A percentile compares a stretch with the other conserved stretches of the same genome.
Evolutionary conservation across 768 basidiomycete genomes (phyloP).

Genomic region (Tricholomella constricta): DNA sequence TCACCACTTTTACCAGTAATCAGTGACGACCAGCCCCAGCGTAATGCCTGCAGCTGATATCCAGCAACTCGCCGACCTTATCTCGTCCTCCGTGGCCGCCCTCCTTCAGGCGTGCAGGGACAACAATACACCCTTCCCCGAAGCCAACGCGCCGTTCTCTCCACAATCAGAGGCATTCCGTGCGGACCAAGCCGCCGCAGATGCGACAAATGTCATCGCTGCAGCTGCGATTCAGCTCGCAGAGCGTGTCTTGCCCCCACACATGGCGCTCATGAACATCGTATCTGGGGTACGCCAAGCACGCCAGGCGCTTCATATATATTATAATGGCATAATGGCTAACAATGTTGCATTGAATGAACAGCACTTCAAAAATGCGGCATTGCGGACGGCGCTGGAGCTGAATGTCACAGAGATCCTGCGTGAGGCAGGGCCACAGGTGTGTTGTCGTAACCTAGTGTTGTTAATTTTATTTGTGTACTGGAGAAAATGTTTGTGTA

Average conservation of each 20-base stretch:
- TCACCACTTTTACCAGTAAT: too few relatives aligned
- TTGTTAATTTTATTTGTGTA: neutral
- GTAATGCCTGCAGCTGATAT: constrained; percentile 13
- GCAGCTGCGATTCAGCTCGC: constrained; percentile 39
- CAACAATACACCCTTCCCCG: constrained; percentile 25
- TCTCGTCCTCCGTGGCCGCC: constrained; percentile 21
- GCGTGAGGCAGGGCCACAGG: constrained; percentile 35
- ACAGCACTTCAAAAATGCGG: constrained; percentile 28
- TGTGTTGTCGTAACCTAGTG: constrained; percentile 2
- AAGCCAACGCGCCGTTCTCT: constrained; percentile 26
- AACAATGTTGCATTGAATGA: neutral
- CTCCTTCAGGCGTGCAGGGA: constrained; percentile 27
- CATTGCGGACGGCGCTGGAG: constrained; percentile 25
- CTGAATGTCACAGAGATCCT: constrained; percentile 33
- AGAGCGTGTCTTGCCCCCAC: constrained; percentile 28
- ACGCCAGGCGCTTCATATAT: neutral
- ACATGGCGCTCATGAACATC: constrained; percentile 20
- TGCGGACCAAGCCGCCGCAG: constrained; percentile 24
- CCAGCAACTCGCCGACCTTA: constrained; percentile 18
- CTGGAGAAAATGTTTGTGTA: constrained; percentile 7
- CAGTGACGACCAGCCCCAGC: too few relatives aligned
- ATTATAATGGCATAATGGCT: too few relatives aligned
- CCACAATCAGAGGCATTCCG: constrained; percentile 32
- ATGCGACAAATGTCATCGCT: constrained; percentile 30
- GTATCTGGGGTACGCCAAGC: constrained; percentile 23